A percentile compares a stretch with the other conserved stretches of the same genome.
Evolutionary conservation across 129 eudicot genomes (phyloP).

Genomic region (Helianthus annuus): DNA sequence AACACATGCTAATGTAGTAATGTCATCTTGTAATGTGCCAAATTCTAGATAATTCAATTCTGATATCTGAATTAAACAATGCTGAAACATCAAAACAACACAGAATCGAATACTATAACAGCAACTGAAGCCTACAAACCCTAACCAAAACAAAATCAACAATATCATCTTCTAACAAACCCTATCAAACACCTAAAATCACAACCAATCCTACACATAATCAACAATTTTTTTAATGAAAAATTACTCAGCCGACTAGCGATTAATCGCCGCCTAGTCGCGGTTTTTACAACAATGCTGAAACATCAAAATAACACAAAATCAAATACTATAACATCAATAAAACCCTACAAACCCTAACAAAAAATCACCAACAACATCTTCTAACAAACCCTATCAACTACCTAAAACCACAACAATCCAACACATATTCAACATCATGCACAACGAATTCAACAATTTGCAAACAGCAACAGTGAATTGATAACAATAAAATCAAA

Average conservation of each 20-base stretch:
- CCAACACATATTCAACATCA: background rate
- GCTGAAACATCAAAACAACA: background rate
- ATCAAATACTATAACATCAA: background rate
- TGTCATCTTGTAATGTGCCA: background rate
- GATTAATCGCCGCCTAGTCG: too few relatives aligned
- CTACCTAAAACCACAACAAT: background rate
- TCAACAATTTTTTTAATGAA: too few relatives aligned
- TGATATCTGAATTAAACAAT: background rate
- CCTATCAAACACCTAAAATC: background rate
- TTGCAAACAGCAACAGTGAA: background rate
- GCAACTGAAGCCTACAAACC: background rate
- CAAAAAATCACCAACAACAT: background rate
- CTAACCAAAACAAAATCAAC: background rate
- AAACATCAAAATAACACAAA: background rate
- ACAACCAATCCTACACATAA: too few relatives aligned
- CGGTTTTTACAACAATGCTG: too few relatives aligned
- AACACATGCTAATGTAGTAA: background rate
- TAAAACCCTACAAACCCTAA: conserved; percentile 11
- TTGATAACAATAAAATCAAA: background rate
- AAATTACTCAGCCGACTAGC: too few relatives aligned
- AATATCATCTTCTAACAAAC: background rate
- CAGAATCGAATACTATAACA: background rate
- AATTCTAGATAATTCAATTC: background rate
- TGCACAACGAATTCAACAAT: background rate
- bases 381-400: background rate